Evolutionary conservation across 169 alveolate species (phyloP), one percentile per base, ranked within the genome.

Genomic region (Eimeria necatrix): DNA sequence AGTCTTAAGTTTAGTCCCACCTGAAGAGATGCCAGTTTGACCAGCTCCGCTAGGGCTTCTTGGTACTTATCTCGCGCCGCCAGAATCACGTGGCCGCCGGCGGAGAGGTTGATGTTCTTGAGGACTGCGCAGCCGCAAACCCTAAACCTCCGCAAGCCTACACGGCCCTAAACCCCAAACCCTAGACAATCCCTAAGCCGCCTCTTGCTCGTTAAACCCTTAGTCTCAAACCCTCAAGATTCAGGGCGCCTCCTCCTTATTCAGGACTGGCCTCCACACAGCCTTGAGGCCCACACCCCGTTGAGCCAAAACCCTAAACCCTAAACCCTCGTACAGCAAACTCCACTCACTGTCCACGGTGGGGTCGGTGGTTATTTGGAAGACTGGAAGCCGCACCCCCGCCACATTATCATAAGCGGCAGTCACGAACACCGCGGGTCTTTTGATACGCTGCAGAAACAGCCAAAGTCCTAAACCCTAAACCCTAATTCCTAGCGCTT

Each of bases 301-400:
- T 41, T 53, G 52, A 32, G 48, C 83, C 14, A 6, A 24, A 51
- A 24, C 89, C 51, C 89, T 80, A 49, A n/a, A 12, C 76, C 18
- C 32, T 6, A 18, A 18, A 20, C 24, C 18, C 59, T 14, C 2
- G 22, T 0, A 52, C 18, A 76, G 7, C 18, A 49, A 52, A n/a
- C 32, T 18, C 84, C 56, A 46, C 96, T 94, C 73, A 95, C 97
- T 95, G 87, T 94, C 96, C 70, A 96, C 98, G 85, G 97, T 96
- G 61, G 97, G 98, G 60, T 97, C 98, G 7, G 97, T 96, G 71
- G 96, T 93, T 71, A 98, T 94, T 85, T 95, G 97, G 94, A 97
- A 98, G 83, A 96, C 97, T 32, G 99, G 99, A 68, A 98, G 96
- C 70, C 98, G 97, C 41, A 98, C 99, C 26, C 99, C 99, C 24